Evolutionary conservation across 2,329 filamentous ascomycete genomes (phyloP), one percentile per base, ranked within the genome.

Genomic region (Thielaviopsis cerberus): DNA sequence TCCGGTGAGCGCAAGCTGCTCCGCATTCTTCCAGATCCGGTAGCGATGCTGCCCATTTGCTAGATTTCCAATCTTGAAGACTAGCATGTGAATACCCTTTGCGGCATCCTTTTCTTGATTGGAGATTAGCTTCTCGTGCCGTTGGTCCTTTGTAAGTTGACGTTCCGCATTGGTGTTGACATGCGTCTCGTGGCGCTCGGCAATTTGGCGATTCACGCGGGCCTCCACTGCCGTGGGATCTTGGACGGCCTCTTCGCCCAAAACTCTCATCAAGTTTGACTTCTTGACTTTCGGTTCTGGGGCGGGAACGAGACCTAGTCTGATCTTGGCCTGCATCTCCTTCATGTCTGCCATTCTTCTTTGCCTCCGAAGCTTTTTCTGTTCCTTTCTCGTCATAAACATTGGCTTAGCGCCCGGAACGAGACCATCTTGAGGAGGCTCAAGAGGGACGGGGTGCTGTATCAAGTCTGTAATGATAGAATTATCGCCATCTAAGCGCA

Each of bases 221-320:
- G 89, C 88, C 72, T 98, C 92, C 52, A 98, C 92, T 3, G 92
- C 92, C 0, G 94, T 98, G 6, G 92, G 92, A 70, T 98, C 92
- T 67, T 95, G 94, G 63, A 98, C 91, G 20, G 79, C 79, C 70
- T 69, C 71, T 71, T 96, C 88, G 62, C 92, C 92, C 58, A 96
- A 77, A 27, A 98, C 92, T 59, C 90, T 85, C 92, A 98, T 98
- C 67, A 98, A 79, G 69, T 98, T 98, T 59, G 85, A 87, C 70
- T 94, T 94, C 73, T 96, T 97, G 64, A 98, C 88, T 71, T 97
- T 98, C 11, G 92, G 91, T 25, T 90, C 86, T 26, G 90, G 89
- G 22, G 91, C 88, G 2, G 90, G 88, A 61, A 91, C 85, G 15
- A 98, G 77, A 22, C 92, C 92, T 11, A 98, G 75, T 60, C 91